phyloP scores from a whole-genome alignment of 2,329 filamentous ascomycete genomes.

The Metarhizium sp. region DNA sequence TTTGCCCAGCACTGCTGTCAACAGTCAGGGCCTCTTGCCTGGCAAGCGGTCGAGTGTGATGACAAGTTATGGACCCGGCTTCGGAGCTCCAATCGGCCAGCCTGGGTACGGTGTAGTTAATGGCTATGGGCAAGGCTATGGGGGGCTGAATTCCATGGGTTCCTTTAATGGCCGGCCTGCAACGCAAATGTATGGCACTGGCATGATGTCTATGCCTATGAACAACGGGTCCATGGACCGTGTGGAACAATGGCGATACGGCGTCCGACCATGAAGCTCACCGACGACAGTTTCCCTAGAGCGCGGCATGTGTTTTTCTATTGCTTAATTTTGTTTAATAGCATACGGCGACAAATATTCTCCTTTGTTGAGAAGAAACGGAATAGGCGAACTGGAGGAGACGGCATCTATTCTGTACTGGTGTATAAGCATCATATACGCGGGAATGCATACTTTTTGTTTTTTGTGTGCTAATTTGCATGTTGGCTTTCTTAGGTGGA shows the following conservation, averaged over 20 bases:
- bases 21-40: slow-evolving; percentile 15
- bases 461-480: neutral
- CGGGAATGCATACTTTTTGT: neutral
- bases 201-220: slow-evolving; percentile 17
- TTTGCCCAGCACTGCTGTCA: slow-evolving; percentile 17
- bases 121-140: slow-evolving; percentile 12
- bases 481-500: neutral
- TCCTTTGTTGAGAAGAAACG: neutral
- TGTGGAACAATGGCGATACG: slow-evolving; percentile 34
- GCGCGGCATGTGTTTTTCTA: neutral
- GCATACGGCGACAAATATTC: neutral
- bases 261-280: slow-evolving; percentile 23
- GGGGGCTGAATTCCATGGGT: slow-evolving; percentile 11
- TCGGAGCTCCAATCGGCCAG: slow-evolving; percentile 17
- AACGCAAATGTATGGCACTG: slow-evolving; percentile 18
- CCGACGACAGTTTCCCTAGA: neutral
- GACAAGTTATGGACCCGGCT: slow-evolving; percentile 18
- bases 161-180: slow-evolving; percentile 11
- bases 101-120: slow-evolving; percentile 16
- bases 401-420: neutral
- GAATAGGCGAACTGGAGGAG: neutral
- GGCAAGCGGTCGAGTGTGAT: slow-evolving; percentile 19
- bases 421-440: neutral
- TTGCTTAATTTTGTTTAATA: neutral
- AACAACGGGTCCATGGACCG: slow-evolving; percentile 21